phyloP scores from a whole-genome alignment of 163 green algal species.

The Scenedesmus sp. region DNA sequence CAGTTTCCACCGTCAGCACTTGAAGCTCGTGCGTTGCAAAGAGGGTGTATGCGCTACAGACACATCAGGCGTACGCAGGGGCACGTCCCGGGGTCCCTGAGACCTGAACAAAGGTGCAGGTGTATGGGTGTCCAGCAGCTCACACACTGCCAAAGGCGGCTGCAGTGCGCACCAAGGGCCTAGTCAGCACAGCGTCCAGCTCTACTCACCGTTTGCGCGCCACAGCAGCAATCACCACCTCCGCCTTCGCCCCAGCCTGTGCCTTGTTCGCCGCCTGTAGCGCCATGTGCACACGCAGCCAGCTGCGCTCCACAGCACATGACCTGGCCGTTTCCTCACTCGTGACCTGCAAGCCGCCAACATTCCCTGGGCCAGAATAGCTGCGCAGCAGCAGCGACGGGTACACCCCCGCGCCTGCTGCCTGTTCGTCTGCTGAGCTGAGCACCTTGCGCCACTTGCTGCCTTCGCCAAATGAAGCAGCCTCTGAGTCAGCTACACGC shows the following conservation, averaged over 20 bases:
- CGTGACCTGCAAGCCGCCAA: not conserved
- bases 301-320: not conserved
- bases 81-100: not conserved
- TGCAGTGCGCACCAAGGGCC: no score
- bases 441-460: conserved; percentile 10
- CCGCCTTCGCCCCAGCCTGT: conserved; percentile 10
- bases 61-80: no score
- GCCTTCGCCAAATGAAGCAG: not conserved
- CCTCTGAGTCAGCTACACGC: not conserved
- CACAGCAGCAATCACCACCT: conserved; percentile 28
- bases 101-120: no score
- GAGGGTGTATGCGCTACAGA: no score
- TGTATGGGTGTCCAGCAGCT: no score
- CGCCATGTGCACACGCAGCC: not conserved
- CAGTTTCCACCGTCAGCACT: no score
- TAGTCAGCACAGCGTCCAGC: not conserved
- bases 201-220: conserved; percentile 6
- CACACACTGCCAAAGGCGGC: no score
- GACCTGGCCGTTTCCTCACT: not conserved
- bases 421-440: conserved; percentile 1
- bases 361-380: not conserved
- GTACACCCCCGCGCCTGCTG: not conserved
- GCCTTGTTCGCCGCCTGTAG: not conserved
- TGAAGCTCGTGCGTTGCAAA: no score
- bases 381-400: not conserved